Evolutionary conservation across 805 yeast species (phyloP).

Genomic region (Ogataea degrootiae): DNA sequence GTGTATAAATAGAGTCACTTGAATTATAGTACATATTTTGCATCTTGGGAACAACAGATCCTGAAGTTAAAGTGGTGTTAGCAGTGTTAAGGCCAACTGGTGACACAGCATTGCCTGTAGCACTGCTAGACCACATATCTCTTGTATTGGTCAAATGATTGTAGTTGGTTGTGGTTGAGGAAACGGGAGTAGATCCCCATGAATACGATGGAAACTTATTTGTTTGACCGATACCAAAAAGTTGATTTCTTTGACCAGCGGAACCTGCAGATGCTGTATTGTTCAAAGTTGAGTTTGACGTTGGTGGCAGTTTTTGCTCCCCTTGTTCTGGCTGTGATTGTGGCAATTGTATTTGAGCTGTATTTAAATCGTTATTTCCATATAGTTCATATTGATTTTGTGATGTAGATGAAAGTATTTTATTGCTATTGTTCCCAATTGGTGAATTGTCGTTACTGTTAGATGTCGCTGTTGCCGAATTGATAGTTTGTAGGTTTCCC

Average conservation of each 20-base stretch:
- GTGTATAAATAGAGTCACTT: neutral
- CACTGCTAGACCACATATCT: conserved; percentile 17
- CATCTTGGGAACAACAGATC: neutral
- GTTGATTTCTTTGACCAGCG: neutral
- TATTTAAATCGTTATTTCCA: neutral
- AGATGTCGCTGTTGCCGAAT: neutral
- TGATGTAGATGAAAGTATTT: conserved; percentile 1
- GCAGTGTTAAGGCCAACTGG: conserved; percentile 12
- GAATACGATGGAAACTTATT: conserved; percentile 11
- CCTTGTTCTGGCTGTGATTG: neutral
- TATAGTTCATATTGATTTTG: conserved; percentile 13
- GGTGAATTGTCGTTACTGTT: conserved; percentile 2
- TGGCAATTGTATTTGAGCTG: neutral
- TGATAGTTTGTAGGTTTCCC: neutral
- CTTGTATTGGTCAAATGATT: conserved; percentile 9
- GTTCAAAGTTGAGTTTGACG: neutral
- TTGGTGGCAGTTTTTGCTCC: neutral
- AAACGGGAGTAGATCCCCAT: conserved; percentile 11
- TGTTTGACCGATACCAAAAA: neutral
- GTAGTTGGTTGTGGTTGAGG: conserved; percentile 12
- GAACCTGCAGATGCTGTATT: neutral
- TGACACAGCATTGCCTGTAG: conserved; percentile 8
- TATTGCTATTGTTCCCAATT: neutral
- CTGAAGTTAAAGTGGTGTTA: conserved; percentile 6
- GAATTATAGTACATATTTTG: neutral